phyloP scores from a whole-genome alignment of 768 basidiomycete species.

The Leucocoprinus birnbaumii region DNA sequence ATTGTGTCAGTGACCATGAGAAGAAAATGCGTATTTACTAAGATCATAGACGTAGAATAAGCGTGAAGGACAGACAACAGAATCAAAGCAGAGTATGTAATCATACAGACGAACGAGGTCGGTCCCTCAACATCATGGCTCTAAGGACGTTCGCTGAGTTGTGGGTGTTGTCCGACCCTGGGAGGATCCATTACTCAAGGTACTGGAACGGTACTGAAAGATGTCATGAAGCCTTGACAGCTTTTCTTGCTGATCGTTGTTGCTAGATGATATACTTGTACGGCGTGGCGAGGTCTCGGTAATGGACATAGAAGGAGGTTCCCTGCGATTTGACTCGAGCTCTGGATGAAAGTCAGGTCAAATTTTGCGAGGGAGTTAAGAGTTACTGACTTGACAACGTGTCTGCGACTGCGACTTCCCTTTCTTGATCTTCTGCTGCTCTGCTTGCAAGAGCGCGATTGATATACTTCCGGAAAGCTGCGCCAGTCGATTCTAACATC shows the following conservation, averaged over 20 bases:
- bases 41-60: not conserved
- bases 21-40: too few relatives aligned
- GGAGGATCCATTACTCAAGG: conserved; percentile 44
- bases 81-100: not conserved
- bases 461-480: conserved; percentile 90
- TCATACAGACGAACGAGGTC: not conserved
- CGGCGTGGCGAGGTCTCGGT: conserved; percentile 22
- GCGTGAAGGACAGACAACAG: not conserved
- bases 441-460: conserved; percentile 83
- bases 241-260: conserved; percentile 52
- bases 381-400: conserved; percentile 71
- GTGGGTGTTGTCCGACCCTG: conserved; percentile 28
- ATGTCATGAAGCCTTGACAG: conserved; percentile 75
- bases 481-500: conserved; percentile 83
- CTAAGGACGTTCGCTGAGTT: conserved; percentile 28
- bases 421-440: conserved; percentile 83
- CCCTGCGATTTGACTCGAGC: conserved; percentile 58
- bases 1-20: too few relatives aligned
- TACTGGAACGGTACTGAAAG: conserved; percentile 80
- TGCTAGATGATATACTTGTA: conserved; percentile 22
- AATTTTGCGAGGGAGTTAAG: not conserved
- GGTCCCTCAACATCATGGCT: conserved; percentile 14
- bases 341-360: conserved; percentile 34
- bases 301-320: conserved; percentile 28
- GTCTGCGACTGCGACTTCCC: conserved; percentile 78